Base-by-base conservation (phyloP, 257 asterid species). In the Nicotiana tabacum region DNA sequence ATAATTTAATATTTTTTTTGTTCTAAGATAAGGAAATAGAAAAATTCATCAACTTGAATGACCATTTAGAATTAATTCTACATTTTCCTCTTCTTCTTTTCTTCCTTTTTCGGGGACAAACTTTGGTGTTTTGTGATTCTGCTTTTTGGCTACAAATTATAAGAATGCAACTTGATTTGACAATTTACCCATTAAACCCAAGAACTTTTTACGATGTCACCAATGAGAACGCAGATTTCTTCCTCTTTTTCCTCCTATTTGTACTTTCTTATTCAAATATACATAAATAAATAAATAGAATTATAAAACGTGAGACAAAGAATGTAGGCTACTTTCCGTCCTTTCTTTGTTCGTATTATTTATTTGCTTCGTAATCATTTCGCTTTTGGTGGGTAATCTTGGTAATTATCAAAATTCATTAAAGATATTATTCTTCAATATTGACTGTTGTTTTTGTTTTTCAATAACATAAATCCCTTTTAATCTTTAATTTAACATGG, bases 261-360 rank as follows among this genome's bases (percentile, higher is more conserved):
- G 15, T 33, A 67, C n/a, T 5, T 5, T 9, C 4, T 21, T 13
- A 8, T 18, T 64, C 18, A 8, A 43, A 70, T 70, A 62, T 64
- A 48, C 24, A 46, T 11, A 18, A 43, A 9, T 39, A 39, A 70
- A 21, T 11, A 43, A 70, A 43, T 24, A 27, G 11, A 74, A 74
- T 13, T 6, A 7, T 27, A 74, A 72, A 74, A 48, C 80, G 80
- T 74, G 80, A 74, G 30, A 51, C 53, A 51, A 74, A 74, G 80
- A 30, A 74, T 51, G 80, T 48, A 27, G 46, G 16, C 80, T 27
- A 35, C 64, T 74, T 74, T 48, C 62, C 62, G 39, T 4, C 15
- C 3, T 13, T 48, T 48, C 29, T 74, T 51, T 51, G 2, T 7
- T 27, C 39, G 6, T 74, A 27, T 6, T 18, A 18, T 74, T 27